These are phyloP conservation scores for Spizellomyces punctatus DNA, from an alignment of 192 early-diverging fungal genomes.

Conservation along the genomic window DNA sequence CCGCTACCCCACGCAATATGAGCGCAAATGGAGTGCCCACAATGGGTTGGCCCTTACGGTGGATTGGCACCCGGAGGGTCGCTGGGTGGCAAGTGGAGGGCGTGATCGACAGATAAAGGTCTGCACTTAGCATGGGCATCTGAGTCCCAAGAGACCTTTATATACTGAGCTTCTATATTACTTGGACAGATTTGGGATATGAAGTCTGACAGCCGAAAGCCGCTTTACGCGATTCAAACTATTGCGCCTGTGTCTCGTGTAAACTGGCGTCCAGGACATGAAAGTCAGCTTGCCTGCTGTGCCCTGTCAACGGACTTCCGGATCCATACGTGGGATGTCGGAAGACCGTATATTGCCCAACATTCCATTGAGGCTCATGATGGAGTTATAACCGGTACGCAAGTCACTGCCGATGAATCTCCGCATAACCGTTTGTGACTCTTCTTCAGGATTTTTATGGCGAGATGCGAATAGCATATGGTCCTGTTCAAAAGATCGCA, in stretches of 20 bases:
- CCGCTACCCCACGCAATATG: conserved; percentile 60
- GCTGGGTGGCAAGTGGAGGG: conserved; percentile 74
- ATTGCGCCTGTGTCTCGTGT: conserved; percentile 69
- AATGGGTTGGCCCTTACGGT: conserved; percentile 70
- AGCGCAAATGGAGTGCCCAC: conserved; percentile 72
- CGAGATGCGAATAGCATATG: conserved; percentile 59
- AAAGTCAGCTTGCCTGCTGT: conserved; percentile 72
- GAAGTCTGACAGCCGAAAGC: conserved; percentile 58
- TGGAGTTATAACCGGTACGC: conserved; percentile 65
- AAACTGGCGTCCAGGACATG: conserved; percentile 70
- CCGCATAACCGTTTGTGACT: neutral
- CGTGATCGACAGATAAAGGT: conserved; percentile 78
- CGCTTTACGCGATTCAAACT: conserved; percentile 64
- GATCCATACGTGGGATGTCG: conserved; percentile 76
- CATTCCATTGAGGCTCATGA: conserved; percentile 72
- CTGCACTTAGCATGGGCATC: neutral
- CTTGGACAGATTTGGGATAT: conserved; percentile 68
- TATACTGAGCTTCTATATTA: neutral
- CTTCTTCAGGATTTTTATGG: conserved; percentile 67
- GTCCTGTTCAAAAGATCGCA: conserved; percentile 79
- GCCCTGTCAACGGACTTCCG: conserved; percentile 61
- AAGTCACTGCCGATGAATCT: too few species aligned
- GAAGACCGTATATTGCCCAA: conserved; percentile 67
- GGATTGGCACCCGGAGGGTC: conserved; percentile 75
- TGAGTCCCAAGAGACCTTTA: neutral